Evolutionary conservation across 768 basidiomycete genomes (phyloP).

Genomic region (Wakefieldia striispora): DNA sequence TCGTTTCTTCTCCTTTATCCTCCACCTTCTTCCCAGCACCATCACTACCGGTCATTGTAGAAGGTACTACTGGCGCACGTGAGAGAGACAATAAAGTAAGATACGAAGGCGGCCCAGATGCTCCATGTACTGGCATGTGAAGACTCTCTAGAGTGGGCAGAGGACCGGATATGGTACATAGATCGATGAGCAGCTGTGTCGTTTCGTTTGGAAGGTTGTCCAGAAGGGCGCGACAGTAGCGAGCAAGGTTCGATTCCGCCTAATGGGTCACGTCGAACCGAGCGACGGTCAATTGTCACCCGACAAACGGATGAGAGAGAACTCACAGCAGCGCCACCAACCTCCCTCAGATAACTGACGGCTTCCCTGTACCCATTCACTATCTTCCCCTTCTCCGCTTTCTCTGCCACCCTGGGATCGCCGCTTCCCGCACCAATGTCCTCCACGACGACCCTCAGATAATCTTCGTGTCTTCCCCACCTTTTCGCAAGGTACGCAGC

Average conservation of each 20-base stretch:
- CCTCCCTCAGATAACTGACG: constrained; percentile 69
- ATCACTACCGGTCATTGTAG: constrained; percentile 38
- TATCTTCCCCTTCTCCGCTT: constrained; percentile 35
- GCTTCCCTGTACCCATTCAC: constrained; percentile 62
- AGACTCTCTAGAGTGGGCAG: constrained; percentile 34
- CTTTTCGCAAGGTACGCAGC: constrained; percentile 91
- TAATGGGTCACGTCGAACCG: constrained; percentile 26
- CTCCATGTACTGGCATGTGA: constrained; percentile 23
- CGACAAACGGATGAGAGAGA: not conserved
- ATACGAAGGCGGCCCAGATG: constrained; percentile 55
- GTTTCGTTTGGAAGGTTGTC: constrained; percentile 82
- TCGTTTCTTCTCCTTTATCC: constrained; percentile 46
- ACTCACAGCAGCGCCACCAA: constrained; percentile 79
- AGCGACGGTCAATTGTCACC: not conserved
- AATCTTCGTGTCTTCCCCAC: constrained; percentile 90
- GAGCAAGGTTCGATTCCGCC: constrained; percentile 84
- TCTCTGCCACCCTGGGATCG: constrained; percentile 11
- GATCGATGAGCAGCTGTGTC: constrained; percentile 86
- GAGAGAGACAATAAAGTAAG: constrained; percentile 79
- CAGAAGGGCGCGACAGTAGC: constrained; percentile 87
- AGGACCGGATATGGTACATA: constrained; percentile 70
- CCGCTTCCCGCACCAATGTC: constrained; percentile 54
- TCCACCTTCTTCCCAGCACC: constrained; percentile 20
- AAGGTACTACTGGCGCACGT: constrained; percentile 44
- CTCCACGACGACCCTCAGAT: constrained; percentile 90